phyloP scores from a whole-genome alignment of 2,329 filamentous ascomycete species.

The Fragosphaeria purpurea region DNA sequence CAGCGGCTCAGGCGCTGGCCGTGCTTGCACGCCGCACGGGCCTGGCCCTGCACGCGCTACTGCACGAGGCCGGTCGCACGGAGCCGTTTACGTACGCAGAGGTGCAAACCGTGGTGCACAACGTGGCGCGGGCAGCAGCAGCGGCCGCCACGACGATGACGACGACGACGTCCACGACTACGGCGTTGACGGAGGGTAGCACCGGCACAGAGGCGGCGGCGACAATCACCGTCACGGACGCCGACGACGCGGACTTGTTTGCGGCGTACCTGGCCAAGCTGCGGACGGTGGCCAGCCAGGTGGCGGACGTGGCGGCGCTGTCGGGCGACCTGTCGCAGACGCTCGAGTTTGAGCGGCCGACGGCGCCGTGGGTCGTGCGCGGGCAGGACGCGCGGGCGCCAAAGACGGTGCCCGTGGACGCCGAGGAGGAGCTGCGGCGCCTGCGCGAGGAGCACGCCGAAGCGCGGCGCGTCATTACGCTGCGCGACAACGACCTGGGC shows the following conservation, averaged over 20 bases:
- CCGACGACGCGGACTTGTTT: conserved; percentile 57
- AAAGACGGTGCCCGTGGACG: conserved; percentile 70
- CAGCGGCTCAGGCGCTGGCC: conserved; percentile 54
- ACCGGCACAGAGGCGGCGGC: background rate
- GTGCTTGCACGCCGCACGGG: conserved; percentile 59
- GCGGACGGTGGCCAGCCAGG: conserved; percentile 49
- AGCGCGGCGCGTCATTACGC: conserved; percentile 59
- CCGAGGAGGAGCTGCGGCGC: conserved; percentile 73
- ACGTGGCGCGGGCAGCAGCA: conserved; percentile 29
- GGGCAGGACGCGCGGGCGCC: conserved; percentile 71
- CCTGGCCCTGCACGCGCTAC: conserved; percentile 51
- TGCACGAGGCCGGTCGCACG: conserved; percentile 61
- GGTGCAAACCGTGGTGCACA: conserved; percentile 52
- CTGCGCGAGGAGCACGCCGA: conserved; percentile 74
- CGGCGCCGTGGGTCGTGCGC: conserved; percentile 74
- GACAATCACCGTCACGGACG: too few relatives aligned
- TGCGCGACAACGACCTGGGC: conserved; percentile 73
- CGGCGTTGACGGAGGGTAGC: background rate
- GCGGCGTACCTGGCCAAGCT: conserved; percentile 58
- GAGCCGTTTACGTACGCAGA: conserved; percentile 59
- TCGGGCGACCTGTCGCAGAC: conserved; percentile 62
- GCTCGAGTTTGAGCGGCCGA: conserved; percentile 65
- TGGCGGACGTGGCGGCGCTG: conserved; percentile 62
- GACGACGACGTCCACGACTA: conserved; percentile 13
- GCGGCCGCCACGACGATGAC: conserved; percentile 9